phyloP scores from a whole-genome alignment of 164 flowering plant genomes.

The Magnolia changhungtana region DNA sequence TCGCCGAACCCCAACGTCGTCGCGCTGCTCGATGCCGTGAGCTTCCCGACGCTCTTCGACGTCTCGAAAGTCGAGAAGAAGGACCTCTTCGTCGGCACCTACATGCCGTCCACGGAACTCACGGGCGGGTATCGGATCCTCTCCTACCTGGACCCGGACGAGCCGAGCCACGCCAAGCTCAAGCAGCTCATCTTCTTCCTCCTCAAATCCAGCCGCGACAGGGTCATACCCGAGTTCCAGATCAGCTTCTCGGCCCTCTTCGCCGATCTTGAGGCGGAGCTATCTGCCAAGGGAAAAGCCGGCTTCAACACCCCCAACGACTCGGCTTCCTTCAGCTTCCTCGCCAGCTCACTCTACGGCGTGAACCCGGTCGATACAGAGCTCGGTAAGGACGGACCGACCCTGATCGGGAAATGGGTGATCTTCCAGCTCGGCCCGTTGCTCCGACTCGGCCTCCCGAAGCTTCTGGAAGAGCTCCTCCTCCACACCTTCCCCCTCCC shows the following conservation, averaged over 20 bases:
- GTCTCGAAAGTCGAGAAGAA: constrained; percentile 64
- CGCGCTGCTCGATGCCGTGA: constrained; percentile 66
- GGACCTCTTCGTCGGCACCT: constrained; percentile 77
- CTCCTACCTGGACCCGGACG: constrained; percentile 77
- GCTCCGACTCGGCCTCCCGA: constrained; percentile 62
- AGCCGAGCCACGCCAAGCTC: constrained; percentile 68
- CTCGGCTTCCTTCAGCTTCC: constrained; percentile 59
- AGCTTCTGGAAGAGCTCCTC: constrained; percentile 42
- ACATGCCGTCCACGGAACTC: constrained; percentile 67
- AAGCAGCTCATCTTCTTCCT: constrained; percentile 57
- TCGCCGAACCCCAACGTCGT: constrained; percentile 52
- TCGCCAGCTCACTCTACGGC: constrained; percentile 46
- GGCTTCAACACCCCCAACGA: constrained; percentile 44
- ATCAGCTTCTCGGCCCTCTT: constrained; percentile 38
- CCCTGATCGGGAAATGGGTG: constrained; percentile 53
- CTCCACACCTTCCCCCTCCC: constrained; percentile 65
- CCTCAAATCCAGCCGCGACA: constrained; percentile 42
- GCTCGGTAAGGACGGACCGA: constrained; percentile 57
- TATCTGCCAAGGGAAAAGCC: constrained; percentile 51
- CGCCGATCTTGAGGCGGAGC: constrained; percentile 41
- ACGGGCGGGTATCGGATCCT: constrained; percentile 84
- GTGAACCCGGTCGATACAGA: constrained; percentile 42
- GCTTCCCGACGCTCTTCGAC: constrained; percentile 82
- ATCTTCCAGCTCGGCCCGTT: constrained; percentile 58
- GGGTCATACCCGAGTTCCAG: constrained; percentile 65